Base-by-base conservation (phyloP, 1,284 basidiomycete genomes). In the Puccinia brachypodii region DNA sequence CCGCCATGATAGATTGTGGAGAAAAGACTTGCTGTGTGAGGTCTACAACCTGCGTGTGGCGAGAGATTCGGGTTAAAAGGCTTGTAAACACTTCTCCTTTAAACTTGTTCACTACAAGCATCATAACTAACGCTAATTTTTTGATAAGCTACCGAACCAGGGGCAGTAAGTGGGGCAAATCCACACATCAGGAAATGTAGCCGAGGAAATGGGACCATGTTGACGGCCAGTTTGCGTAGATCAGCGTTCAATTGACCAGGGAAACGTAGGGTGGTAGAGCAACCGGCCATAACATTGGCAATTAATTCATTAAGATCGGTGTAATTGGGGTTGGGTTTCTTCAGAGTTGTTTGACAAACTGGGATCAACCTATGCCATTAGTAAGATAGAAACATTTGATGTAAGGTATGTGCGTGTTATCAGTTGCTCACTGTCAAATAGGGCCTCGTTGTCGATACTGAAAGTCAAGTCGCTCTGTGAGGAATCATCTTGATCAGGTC, bases 221-320 rank as follows among this genome's bases (percentile, higher is more conserved):
- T 82, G 50, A 82, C 82, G 38, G 73, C 81, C 73, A 82, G 64
- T 69, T 82, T 82, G 16, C 81, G 73, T 16, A 82, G 53, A 82
- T 82, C 81, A 76, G 85, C 69, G 87, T 97, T 97, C 82, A 96
- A 89, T 87, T 96, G 94, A 77, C 81, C 76, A n/a, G 80, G 82
- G 69, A 83, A 81, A n/a, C 66, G 69, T 40, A 82, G 56, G 16
- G 76, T 79, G 33, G 82, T 82, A 38, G 82, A 74, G 66, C 76
- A 73, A 71, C 82, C 82, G 47, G 75, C 66, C 82, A 82, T 82
- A n/a, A 75, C 82, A 62, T 79, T 75, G n/a, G 69, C 71, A 62
- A 82, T 74, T 28, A 82, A 47, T n/a, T 38, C 33, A 25, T 82
- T 82, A 28, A 82, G 64, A 38, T 82, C 82, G 22, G 31, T 64